Evolutionary conservation across 2,329 filamentous ascomycete species (phyloP).

Genomic region (Graphiopsis chlorocephala): DNA sequence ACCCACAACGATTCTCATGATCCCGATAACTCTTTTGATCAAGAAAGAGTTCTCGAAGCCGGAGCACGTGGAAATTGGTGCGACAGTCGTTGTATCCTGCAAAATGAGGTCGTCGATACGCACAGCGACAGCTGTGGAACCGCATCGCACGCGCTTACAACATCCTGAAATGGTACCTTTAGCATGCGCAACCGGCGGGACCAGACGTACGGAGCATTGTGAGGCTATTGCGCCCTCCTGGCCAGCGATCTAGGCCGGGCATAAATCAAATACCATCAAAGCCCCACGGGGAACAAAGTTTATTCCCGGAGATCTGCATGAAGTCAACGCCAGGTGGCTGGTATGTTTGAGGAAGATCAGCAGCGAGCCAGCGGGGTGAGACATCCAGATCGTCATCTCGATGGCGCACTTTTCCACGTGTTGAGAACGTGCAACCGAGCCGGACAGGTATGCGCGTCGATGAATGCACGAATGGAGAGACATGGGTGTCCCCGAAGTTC

Average conservation of each 20-base stretch:
- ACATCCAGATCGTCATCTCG: not conserved
- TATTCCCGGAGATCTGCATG: not conserved
- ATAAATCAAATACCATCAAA: not conserved
- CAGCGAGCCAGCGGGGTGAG: conserved; percentile 1
- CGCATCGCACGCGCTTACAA: not conserved
- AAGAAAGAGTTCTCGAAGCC: not conserved
- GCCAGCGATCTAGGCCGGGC: not conserved
- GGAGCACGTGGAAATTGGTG: not conserved
- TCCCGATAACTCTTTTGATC: not conserved
- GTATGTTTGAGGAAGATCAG: not conserved
- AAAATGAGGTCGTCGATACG: not conserved
- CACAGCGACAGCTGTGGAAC: not conserved
- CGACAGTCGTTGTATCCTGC: not conserved
- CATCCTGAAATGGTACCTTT: not conserved
- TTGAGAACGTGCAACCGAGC: not conserved
- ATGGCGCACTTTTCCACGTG: not conserved
- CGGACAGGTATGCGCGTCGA: not conserved
- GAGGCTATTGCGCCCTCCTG: conserved; percentile 2
- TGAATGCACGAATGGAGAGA: not conserved
- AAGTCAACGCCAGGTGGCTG: not conserved
- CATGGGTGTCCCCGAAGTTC: not conserved
- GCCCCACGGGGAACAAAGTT: not conserved
- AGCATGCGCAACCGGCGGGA: conserved; percentile 8
- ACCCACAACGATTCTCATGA: not conserved
- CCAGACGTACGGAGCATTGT: not conserved